A percentile compares a stretch with the other conserved stretches of the same genome.
Evolutionary conservation across 257 asterid species (phyloP).

Genomic region (Catharanthus roseus): DNA sequence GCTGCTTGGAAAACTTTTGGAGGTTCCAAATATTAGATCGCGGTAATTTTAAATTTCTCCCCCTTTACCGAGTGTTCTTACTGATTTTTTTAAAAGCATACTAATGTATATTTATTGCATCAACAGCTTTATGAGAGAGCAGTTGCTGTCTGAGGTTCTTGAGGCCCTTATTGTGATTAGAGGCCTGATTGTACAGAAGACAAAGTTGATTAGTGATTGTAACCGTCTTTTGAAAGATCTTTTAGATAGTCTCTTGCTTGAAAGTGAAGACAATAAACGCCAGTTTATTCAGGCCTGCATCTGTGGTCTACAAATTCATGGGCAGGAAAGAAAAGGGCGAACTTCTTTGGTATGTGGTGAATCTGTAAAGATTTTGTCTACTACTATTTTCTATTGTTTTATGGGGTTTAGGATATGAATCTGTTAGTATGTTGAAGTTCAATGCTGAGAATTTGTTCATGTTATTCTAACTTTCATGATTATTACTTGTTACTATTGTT

Average conservation of each 20-base stretch:
- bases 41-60: slow-evolving; percentile 41
- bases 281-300: slow-evolving; percentile 97
- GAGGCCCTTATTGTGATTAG: slow-evolving; percentile 97
- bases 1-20: slow-evolving; percentile 95
- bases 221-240: slow-evolving; percentile 88
- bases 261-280: slow-evolving; percentile 84
- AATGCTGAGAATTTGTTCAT: neutral
- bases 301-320: slow-evolving; percentile 85
- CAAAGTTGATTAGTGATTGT: slow-evolving; percentile 91
- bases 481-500: neutral
- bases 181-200: slow-evolving; percentile 94
- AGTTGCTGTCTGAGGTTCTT: slow-evolving; percentile 82
- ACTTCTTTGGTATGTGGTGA: slow-evolving; percentile 68
- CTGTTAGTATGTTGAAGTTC: neutral
- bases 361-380: slow-evolving; percentile 4
- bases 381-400: neutral
- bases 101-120: neutral
- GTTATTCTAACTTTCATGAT: neutral
- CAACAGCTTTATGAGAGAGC: slow-evolving; percentile 90
- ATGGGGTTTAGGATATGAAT: neutral
- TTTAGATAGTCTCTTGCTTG: slow-evolving; percentile 88
- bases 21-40: slow-evolving; percentile 87
- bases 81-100: neutral
- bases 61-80: neutral
- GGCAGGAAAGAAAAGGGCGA: slow-evolving; percentile 82